Evolutionary conservation across 306 rosid species (phyloP).

Genomic region (Luffa aegyptiaca): DNA sequence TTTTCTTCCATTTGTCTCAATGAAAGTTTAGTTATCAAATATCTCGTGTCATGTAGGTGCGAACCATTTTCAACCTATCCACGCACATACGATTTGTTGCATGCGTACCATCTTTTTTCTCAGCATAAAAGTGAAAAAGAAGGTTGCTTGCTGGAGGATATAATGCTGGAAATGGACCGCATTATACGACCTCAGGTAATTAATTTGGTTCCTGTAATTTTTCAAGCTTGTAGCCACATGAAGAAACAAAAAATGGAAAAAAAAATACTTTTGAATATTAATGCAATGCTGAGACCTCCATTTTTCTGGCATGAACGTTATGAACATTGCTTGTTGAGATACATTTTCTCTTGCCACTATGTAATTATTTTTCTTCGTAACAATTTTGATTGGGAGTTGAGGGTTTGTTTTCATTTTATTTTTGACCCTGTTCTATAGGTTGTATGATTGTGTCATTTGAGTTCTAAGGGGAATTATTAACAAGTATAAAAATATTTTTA

Average conservation of each 20-base stretch:
- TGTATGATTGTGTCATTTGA: too few species aligned
- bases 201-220: neutral
- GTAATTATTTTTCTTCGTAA: neutral
- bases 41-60: conserved; percentile 48
- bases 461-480: too few species aligned
- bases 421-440: too few species aligned
- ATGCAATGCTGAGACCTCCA: neutral
- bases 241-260: neutral
- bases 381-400: neutral
- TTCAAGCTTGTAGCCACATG: neutral
- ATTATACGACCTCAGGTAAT: conserved; percentile 73
- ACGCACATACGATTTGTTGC: conserved; percentile 77
- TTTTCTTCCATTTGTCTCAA: neutral
- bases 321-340: neutral
- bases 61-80: conserved; percentile 95
- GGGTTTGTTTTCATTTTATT: neutral
- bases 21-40: conserved; percentile 13
- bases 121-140: conserved; percentile 45
- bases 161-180: conserved; percentile 94
- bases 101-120: conserved; percentile 65
- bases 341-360: neutral
- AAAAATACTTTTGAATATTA: neutral
- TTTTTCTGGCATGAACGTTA: neutral
- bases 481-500: neutral
- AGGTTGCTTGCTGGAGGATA: conserved; percentile 67